These are phyloP conservation scores for Cenchrus americanus DNA, from an alignment of 176 grass and related monocot genomes.

Conservation along the genomic window DNA sequence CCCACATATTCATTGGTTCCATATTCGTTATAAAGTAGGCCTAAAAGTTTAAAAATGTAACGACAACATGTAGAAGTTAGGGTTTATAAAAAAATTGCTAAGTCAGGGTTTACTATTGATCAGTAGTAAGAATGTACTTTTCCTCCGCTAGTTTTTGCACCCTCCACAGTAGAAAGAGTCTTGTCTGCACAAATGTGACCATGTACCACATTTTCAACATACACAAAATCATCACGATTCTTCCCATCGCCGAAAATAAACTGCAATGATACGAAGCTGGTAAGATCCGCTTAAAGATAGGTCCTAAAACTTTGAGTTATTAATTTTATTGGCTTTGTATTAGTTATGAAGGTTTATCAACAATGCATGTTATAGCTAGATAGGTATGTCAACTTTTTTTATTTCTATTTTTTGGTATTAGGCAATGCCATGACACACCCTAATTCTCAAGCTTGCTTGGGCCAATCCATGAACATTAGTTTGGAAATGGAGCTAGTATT, in stretches of 20 bases:
- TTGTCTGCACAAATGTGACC: conserved; percentile 77
- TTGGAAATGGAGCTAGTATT: no score
- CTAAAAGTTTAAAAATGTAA: conserved; percentile 25
- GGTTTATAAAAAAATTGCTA: not conserved
- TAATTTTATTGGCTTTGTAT: no score
- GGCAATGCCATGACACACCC: no score
- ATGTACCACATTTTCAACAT: conserved; percentile 88
- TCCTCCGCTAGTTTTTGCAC: conserved; percentile 57
- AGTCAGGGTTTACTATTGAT: no score
- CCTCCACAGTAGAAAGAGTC: conserved; percentile 54
- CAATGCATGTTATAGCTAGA: no score
- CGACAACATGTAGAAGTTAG: not conserved
- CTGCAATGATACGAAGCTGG: conserved; percentile 23
- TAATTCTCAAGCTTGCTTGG: no score
- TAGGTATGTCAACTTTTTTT: no score
- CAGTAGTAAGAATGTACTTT: conserved; percentile 42
- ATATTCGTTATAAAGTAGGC: conserved; percentile 86
- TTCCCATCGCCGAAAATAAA: conserved; percentile 74
- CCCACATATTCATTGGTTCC: conserved; percentile 78
- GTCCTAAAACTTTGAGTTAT: no score
- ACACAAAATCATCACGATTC: conserved; percentile 76
- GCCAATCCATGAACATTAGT: no score
- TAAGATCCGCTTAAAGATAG: no score
- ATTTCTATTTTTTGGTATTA: no score
- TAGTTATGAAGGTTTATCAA: no score